Conservation (phyloP, 768 basidiomycete species). For the Bullera alba region DNA sequence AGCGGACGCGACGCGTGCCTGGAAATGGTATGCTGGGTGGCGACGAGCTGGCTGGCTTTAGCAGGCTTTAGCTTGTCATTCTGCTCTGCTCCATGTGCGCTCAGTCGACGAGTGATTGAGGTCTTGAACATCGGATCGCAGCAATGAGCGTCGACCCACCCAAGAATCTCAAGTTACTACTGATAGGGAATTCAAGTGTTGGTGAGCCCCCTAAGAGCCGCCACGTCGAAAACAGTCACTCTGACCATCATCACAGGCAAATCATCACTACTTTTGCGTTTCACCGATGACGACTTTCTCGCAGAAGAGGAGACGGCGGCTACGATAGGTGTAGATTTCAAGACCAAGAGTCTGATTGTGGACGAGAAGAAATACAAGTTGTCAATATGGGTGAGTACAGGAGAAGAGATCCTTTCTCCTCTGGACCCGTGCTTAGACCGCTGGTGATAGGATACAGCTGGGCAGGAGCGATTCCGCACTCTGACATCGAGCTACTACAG, state of each 20-base stretch:
- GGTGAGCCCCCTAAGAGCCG: conserved; percentile 59
- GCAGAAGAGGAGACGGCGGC: conserved; percentile 55
- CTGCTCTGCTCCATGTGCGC: too few relatives aligned
- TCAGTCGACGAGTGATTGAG: too few relatives aligned
- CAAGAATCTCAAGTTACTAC: conserved; percentile 39
- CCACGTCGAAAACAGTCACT: neutral
- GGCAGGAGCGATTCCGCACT: conserved; percentile 92
- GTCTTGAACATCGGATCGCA: too few relatives aligned
- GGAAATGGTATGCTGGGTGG: too few relatives aligned
- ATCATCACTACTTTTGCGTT: conserved; percentile 74
- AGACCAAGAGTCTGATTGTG: conserved; percentile 46
- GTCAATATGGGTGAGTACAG: conserved; percentile 94
- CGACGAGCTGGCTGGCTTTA: too few relatives aligned
- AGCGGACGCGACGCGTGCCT: too few relatives aligned
- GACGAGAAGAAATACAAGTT: conserved; percentile 57
- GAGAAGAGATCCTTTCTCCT: too few relatives aligned
- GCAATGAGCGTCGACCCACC: neutral
- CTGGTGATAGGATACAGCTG: conserved; percentile 78
- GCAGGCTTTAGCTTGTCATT: too few relatives aligned
- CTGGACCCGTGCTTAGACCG: neutral
- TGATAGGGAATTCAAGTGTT: conserved; percentile 53
- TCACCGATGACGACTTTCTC: conserved; percentile 93
- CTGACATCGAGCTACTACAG: conserved; percentile 94
- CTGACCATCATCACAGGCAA: conserved; percentile 29
- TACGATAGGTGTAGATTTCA: conserved; percentile 48